Evolutionary conservation across 495 filamentous ascomycete species (phyloP).

Genomic region (Bathelium albidoporum): DNA sequence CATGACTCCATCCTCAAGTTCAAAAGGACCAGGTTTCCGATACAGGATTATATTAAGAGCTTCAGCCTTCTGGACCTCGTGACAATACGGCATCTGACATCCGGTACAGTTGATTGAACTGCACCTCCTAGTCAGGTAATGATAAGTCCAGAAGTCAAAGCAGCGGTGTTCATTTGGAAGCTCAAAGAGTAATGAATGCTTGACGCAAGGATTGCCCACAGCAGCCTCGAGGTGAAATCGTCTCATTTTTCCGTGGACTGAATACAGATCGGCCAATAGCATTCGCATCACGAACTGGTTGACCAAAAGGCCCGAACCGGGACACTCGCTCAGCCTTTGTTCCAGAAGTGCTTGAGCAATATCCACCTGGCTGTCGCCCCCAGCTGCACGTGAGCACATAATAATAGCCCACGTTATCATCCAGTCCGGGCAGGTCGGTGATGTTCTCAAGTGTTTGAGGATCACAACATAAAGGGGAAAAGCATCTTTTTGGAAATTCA

Average conservation of each 20-base stretch:
- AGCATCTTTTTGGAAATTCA: not conserved
- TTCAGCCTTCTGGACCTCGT: not conserved
- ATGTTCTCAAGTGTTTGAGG: not conserved
- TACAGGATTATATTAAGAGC: not conserved
- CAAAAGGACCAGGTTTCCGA: not conserved
- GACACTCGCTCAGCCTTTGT: not conserved
- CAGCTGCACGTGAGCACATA: not conserved
- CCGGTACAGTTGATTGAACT: too few relatives aligned
- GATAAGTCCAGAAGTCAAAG: not conserved
- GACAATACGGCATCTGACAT: not conserved
- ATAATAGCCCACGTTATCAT: not conserved
- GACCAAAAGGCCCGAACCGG: not conserved
- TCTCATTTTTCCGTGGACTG: not conserved
- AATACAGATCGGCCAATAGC: not conserved
- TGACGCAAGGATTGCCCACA: not conserved
- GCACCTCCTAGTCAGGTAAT: not conserved
- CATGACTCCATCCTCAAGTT: not conserved
- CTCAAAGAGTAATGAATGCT: not conserved
- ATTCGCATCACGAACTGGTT: not conserved
- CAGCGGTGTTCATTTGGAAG: not conserved
- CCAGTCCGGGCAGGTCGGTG: not conserved
- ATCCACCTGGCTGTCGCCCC: not conserved
- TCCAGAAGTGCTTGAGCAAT: not conserved
- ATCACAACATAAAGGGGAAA: not conserved
- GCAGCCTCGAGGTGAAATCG: not conserved